Evolutionary conservation across 768 basidiomycete species (phyloP).

Genomic region (Cystoderma amianthinum): DNA sequence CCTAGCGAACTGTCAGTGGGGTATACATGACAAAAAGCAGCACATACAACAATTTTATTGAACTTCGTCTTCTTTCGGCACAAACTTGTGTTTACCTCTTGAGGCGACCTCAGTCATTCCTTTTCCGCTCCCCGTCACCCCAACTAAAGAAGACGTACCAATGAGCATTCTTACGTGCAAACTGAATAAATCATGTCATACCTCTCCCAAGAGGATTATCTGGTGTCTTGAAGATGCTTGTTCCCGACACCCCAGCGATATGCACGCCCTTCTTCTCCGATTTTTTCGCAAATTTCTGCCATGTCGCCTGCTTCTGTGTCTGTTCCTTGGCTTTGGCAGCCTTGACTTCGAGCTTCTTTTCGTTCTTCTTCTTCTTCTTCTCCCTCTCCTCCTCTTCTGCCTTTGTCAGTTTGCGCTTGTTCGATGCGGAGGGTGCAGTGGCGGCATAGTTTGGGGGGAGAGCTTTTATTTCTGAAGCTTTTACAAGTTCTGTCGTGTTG

Average conservation of each 20-base stretch:
- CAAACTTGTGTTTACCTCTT: slow-evolving; percentile 74
- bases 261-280: slow-evolving; percentile 88
- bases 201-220: slow-evolving; percentile 87
- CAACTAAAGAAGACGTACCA: slow-evolving; percentile 43
- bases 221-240: slow-evolving; percentile 92
- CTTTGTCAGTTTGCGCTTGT: slow-evolving; percentile 71
- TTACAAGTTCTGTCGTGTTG: slow-evolving; percentile 84
- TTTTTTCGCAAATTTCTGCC: slow-evolving; percentile 96
- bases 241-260: slow-evolving; percentile 83
- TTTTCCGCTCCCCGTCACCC: slow-evolving; percentile 87
- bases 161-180: slow-evolving; percentile 4
- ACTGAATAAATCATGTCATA: slow-evolving; percentile 23
- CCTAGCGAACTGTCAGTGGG: not conserved
- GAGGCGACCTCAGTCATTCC: slow-evolving; percentile 77
- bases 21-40: not conserved
- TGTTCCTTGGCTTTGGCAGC: slow-evolving; percentile 90
- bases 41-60: slow-evolving; percentile 17
- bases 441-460: slow-evolving; percentile 53
- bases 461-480: slow-evolving; percentile 61
- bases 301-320: slow-evolving; percentile 72
- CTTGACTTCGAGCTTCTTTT: slow-evolving; percentile 81
- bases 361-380: slow-evolving; percentile 95
- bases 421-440: slow-evolving; percentile 40
- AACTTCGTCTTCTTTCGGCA: slow-evolving; percentile 36
- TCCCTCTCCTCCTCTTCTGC: slow-evolving; percentile 85